Percentiles rank a stretch among this genome's conserved stretches.
Conservation (phyloP, 148 eudicot genomes). For the Simmondsia chinensis region DNA sequence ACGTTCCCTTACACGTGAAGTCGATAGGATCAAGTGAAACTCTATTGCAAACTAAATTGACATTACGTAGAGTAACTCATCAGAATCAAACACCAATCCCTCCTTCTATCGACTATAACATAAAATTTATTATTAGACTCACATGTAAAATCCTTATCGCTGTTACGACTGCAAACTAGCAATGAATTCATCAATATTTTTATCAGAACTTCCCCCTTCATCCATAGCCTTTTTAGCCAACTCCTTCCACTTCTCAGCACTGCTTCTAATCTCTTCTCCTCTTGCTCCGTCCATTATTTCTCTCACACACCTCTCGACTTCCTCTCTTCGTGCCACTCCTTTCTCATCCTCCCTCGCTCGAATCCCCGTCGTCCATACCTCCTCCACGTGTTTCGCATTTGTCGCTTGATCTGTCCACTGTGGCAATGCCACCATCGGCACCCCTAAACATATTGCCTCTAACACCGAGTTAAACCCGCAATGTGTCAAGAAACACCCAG, state of each 20-base stretch:
- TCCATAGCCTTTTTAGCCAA: conserved; percentile 44
- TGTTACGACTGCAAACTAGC: background rate
- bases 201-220: conserved; percentile 54
- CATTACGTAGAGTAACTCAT: too few species aligned
- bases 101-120: too few species aligned
- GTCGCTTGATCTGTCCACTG: conserved; percentile 50
- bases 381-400: conserved; percentile 51
- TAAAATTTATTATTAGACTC: too few species aligned
- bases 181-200: conserved; percentile 37
- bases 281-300: conserved; percentile 46
- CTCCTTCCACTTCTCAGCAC: conserved; percentile 33
- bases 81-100: too few species aligned
- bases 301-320: conserved; percentile 20
- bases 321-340: conserved; percentile 26
- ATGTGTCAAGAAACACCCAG: conserved; percentile 53
- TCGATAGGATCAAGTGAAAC: too few species aligned
- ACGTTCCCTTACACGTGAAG: too few species aligned
- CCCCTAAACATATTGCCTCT: conserved; percentile 48
- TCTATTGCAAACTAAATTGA: too few species aligned
- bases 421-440: conserved; percentile 44
- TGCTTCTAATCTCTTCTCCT: conserved; percentile 30
- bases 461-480: conserved; percentile 56
- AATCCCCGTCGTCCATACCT: conserved; percentile 50
- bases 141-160: too few species aligned
- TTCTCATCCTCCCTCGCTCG: conserved; percentile 24